These are phyloP conservation scores for Phytophthora pinifolia DNA, from an alignment of 352 stramenopile species.

Conservation along the genomic window DNA sequence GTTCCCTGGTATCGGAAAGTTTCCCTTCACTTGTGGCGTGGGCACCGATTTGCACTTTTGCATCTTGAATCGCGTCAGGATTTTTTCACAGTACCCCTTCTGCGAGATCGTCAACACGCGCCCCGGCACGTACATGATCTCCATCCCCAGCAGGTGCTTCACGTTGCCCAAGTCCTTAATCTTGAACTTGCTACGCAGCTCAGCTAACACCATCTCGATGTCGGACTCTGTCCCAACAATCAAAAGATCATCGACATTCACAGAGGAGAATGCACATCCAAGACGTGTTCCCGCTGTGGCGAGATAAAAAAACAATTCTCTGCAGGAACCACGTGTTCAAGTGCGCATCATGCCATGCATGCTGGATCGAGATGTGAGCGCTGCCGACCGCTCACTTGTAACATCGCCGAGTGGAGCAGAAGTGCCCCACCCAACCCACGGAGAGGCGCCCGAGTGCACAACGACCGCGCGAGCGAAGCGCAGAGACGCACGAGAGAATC, in stretches of 20 bases:
- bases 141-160: background rate
- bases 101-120: background rate
- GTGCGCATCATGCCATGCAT: too few relatives aligned
- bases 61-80: conserved; percentile 5
- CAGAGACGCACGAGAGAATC: too few relatives aligned
- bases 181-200: background rate
- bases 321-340: too few relatives aligned
- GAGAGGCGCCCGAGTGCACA: too few relatives aligned
- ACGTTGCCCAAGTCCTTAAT: conserved; percentile 2
- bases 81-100: background rate
- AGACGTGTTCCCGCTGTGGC: too few relatives aligned
- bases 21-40: conserved; percentile 8
- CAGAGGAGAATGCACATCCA: too few relatives aligned
- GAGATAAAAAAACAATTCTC: too few relatives aligned
- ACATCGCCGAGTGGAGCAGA: too few relatives aligned
- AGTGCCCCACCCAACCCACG: too few relatives aligned
- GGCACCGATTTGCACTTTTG: conserved; percentile 7
- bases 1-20: conserved; percentile 12
- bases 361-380: too few relatives aligned
- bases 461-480: too few relatives aligned
- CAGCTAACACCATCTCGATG: background rate
- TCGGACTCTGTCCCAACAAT: background rate
- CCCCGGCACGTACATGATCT: background rate
- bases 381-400: too few relatives aligned
- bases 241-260: conserved; percentile 1